Evolutionary conservation across 768 basidiomycete genomes (phyloP).

Genomic region (Gyrodon lividus): DNA sequence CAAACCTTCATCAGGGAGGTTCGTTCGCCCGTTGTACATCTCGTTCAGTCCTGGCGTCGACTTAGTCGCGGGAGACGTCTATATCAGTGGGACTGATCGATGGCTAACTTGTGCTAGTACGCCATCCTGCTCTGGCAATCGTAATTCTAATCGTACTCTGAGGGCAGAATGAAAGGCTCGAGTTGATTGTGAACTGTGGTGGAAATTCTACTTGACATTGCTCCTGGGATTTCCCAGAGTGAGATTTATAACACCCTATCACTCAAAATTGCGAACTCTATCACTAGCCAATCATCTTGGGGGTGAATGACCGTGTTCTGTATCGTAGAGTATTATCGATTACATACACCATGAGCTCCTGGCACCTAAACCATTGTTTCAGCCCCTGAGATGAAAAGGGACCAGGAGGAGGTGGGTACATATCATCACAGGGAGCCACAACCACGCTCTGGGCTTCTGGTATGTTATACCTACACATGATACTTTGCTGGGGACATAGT

Average conservation of each 20-base stretch:
- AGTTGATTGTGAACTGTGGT: no score
- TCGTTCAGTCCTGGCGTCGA: background rate
- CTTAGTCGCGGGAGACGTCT: no score
- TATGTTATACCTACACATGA: background rate
- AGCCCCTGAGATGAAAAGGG: background rate
- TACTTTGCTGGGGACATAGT: background rate
- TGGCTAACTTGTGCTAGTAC: no score
- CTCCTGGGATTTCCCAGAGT: no score
- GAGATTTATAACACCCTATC: background rate
- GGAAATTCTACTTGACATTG: no score
- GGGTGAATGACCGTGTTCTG: background rate
- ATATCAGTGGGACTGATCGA: no score
- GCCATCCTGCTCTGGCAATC: no score
- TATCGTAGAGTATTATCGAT: background rate
- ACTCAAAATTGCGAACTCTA: background rate
- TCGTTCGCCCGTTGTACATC: conserved; percentile 14
- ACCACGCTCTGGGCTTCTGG: background rate
- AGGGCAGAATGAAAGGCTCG: no score
- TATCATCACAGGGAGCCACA: background rate
- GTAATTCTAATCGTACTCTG: no score
- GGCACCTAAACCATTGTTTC: background rate
- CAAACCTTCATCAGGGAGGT: conserved; percentile 48
- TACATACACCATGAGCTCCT: background rate
- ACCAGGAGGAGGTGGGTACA: background rate
- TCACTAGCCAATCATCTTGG: background rate